A percentile compares a stretch with the other conserved stretches of the same genome.
These are phyloP conservation scores for Austroboletus eburneus DNA, from an alignment of 768 basidiomycete species.

Conservation along the genomic window DNA sequence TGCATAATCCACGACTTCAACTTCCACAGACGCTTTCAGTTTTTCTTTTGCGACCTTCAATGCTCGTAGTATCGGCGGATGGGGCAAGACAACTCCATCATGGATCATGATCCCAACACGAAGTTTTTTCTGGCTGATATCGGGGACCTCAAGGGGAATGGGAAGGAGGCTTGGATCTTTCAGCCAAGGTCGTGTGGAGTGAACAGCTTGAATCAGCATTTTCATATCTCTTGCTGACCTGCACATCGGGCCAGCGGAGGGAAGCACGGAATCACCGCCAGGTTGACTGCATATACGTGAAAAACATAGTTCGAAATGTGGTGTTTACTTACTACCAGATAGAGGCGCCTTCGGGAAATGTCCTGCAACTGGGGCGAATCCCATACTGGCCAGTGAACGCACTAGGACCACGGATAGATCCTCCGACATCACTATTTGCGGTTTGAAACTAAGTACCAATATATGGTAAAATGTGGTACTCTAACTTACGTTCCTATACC, in stretches of 20 bases:
- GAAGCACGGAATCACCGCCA: slow-evolving; percentile 18
- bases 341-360: slow-evolving; percentile 20
- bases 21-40: slow-evolving; percentile 30
- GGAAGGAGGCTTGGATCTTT: slow-evolving; percentile 35
- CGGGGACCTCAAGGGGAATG: slow-evolving; percentile 23
- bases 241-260: slow-evolving; percentile 25
- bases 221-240: slow-evolving; percentile 24
- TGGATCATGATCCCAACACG: slow-evolving; percentile 28
- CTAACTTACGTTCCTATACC: slow-evolving; percentile 67
- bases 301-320: background rate
- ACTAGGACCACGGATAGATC: no score
- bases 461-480: no score
- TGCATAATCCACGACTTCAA: slow-evolving; percentile 35
- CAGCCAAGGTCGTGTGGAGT: slow-evolving; percentile 38
- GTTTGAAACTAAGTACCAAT: no score
- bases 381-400: no score
- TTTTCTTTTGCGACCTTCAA: slow-evolving; percentile 35
- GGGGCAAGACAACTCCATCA: slow-evolving; percentile 36
- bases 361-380: no score
- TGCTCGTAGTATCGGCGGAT: slow-evolving; percentile 41
- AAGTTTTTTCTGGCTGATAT: slow-evolving; percentile 28
- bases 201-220: slow-evolving; percentile 17
- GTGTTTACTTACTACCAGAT: slow-evolving; percentile 19
- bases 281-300: slow-evolving; percentile 17
- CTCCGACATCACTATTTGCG: no score